Base-by-base conservation (phyloP, 2,329 filamentous ascomycete genomes). In the Colletotrichum musicola region DNA sequence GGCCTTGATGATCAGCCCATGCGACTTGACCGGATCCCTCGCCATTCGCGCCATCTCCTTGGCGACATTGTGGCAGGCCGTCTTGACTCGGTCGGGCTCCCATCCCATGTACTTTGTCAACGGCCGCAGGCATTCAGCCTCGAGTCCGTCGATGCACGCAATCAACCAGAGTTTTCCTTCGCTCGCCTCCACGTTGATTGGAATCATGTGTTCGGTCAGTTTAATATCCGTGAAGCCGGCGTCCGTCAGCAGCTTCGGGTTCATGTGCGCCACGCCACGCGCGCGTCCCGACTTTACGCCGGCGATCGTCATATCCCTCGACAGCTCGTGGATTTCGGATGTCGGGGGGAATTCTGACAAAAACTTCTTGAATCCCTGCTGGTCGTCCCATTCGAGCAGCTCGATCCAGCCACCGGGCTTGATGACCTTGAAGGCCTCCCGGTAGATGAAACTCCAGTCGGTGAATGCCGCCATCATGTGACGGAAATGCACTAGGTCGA, bases 391-490 rank as follows among this genome's bases (percentile, higher is more conserved):
- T 71, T 89, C 87, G 51, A 86, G 75, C 6, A 89, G 74, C 74
- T 89, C 86, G 49, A 89, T 81, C 83, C 84, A 89, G 14, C 86
- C 87, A 49, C 87, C 87, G 0, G 87, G 87, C 65, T 85, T 86
- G 44, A 89, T 77, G 66, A 85, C 87, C 44, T 81, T 78, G 73
- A 83, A 86, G 2, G 84, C 82, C 71, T 86, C 85, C 70, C 80
- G 75, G 74, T 88, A 89, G 27, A 89, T 82, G 68, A 82, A 83
- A 40, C 77, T 73, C 88, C 88, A 90, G 74, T 89, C 84, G 0
- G 78, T 76, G 74, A 90, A 89, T 10, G 87, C 82, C 10, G 86
- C 88, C 18, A 85, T 79, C 81, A 90, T 83, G 69, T 84, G 81
- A 5, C 88, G 84, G 63, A 89, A 77, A 73, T 90, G 88, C 30